A percentile compares a stretch with the other conserved stretches of the same genome.
These are phyloP conservation scores for Talaromyces borbonicus DNA, from an alignment of 495 filamentous ascomycete genomes.

Conservation along the genomic window DNA sequence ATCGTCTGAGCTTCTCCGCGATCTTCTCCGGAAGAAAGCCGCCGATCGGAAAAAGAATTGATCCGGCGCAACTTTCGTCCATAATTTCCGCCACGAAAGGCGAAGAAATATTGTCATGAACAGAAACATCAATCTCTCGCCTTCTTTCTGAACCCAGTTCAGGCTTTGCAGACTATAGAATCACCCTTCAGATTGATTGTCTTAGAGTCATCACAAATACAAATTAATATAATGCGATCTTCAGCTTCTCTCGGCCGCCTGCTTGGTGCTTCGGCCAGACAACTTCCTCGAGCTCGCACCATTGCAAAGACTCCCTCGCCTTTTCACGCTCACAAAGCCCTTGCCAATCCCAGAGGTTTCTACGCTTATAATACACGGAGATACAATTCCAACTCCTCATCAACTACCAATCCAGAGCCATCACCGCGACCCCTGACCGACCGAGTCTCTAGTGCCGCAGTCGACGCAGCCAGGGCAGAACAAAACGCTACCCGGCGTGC, in stretches of 20 bases:
- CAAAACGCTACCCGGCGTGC: constrained; percentile 25
- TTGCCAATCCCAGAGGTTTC: neutral
- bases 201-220: neutral
- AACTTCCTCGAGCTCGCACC: constrained; percentile 9
- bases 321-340: constrained; percentile 6
- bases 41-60: constrained; percentile 16
- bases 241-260: constrained; percentile 8
- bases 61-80: constrained; percentile 18
- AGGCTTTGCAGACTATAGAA: too few species aligned
- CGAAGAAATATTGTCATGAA: neutral
- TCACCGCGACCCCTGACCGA: constrained; percentile 20
- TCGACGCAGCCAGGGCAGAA: constrained; percentile 22
- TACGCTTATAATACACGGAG: constrained; percentile 8
- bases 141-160: too few species aligned
- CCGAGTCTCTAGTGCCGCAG: constrained; percentile 13
- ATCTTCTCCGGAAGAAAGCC: constrained; percentile 12
- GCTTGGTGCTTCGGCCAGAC: constrained; percentile 11
- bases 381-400: constrained; percentile 22
- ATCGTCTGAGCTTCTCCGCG: constrained; percentile 2
- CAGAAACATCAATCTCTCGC: constrained; percentile 1
- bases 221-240: constrained; percentile 7
- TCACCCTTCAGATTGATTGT: too few species aligned
- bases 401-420: constrained; percentile 10
- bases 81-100: neutral
- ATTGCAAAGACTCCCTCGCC: constrained; percentile 8